A percentile compares a stretch with the other conserved stretches of the same genome.
Evolutionary conservation across 768 basidiomycete species (phyloP).

Genomic region (Kwoniella sp.): DNA sequence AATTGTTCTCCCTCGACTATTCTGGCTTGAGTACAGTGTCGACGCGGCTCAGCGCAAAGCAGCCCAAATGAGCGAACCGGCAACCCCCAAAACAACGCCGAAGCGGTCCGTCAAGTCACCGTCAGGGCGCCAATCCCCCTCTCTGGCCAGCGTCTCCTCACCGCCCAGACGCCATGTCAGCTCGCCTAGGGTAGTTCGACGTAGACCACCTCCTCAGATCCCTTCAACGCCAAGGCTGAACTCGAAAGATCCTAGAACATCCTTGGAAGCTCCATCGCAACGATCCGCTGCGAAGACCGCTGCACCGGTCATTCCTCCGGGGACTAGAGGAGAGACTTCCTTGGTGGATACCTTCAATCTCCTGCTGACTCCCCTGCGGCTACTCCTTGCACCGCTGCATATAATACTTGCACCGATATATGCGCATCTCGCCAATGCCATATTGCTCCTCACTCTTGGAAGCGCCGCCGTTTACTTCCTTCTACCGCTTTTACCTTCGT

Average conservation of each 20-base stretch:
- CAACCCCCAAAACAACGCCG: background rate
- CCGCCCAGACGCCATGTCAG: slow-evolving; percentile 1
- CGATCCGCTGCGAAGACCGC: background rate
- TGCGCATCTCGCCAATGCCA: slow-evolving; percentile 17
- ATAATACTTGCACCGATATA: slow-evolving; percentile 26
- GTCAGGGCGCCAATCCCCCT: background rate
- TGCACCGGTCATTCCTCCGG: background rate
- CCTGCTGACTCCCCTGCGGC: slow-evolving; percentile 22
- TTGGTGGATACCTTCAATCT: slow-evolving; percentile 13
- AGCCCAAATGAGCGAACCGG: background rate
- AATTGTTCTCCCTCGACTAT: too few species aligned
- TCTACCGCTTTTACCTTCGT: slow-evolving; percentile 17
- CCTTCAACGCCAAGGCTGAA: background rate
- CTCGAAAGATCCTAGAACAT: background rate
- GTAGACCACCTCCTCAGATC: background rate
- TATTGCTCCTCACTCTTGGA: slow-evolving; percentile 4
- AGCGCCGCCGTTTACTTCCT: slow-evolving; percentile 17
- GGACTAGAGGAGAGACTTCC: background rate
- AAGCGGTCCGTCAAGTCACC: background rate
- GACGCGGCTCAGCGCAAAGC: too few species aligned
- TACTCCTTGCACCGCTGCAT: slow-evolving; percentile 22
- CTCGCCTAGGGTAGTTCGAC: background rate
- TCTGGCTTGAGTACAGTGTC: too few species aligned
- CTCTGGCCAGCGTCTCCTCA: background rate
- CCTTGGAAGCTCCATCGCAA: background rate